Percentiles rank a stretch among this genome's conserved stretches.
Conservation (phyloP, 2,329 filamentous ascomycete species). For the Colletotrichum salicis region DNA sequence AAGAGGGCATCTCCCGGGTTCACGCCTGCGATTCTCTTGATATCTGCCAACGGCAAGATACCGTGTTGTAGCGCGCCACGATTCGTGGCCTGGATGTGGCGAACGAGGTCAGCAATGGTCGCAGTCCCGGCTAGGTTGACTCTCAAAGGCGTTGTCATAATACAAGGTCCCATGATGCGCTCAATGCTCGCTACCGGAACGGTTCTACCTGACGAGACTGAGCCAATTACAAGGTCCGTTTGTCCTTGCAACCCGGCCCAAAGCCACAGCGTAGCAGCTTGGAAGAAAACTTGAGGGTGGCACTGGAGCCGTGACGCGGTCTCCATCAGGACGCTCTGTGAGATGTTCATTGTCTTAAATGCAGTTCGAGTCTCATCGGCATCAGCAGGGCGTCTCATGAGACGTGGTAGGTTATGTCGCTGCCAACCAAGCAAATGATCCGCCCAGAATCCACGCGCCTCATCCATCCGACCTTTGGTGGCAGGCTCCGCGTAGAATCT, state of each 20-base stretch:
- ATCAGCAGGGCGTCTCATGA: conserved; percentile 41
- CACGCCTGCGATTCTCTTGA: conserved; percentile 70
- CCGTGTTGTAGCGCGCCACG: conserved; percentile 73
- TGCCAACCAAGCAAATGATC: conserved; percentile 69
- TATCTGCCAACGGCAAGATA: conserved; percentile 72
- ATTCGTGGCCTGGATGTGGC: conserved; percentile 72
- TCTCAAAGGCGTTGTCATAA: conserved; percentile 80
- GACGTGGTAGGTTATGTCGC: conserved; percentile 63
- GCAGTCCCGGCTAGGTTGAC: conserved; percentile 63
- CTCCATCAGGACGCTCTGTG: conserved; percentile 46
- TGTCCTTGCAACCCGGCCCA: conserved; percentile 72
- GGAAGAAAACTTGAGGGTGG: conserved; percentile 78
- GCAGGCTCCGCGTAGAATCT: conserved; percentile 54
- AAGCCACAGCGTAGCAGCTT: conserved; percentile 75
- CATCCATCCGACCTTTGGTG: conserved; percentile 45
- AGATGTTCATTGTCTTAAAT: conserved; percentile 46
- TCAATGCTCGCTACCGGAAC: conserved; percentile 78
- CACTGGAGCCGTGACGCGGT: conserved; percentile 55
- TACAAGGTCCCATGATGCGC: conserved; percentile 80
- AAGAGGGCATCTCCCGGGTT: conserved; percentile 71
- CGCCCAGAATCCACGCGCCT: conserved; percentile 74
- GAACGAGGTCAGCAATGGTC: conserved; percentile 70
- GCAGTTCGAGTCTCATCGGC: conserved; percentile 41
- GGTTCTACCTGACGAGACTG: conserved; percentile 84
- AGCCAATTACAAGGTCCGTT: conserved; percentile 77